A percentile compares a stretch with the other conserved stretches of the same genome.
Evolutionary conservation across 108 stramenopile species (phyloP).

Genomic region (Cyclotella kingstonii): DNA sequence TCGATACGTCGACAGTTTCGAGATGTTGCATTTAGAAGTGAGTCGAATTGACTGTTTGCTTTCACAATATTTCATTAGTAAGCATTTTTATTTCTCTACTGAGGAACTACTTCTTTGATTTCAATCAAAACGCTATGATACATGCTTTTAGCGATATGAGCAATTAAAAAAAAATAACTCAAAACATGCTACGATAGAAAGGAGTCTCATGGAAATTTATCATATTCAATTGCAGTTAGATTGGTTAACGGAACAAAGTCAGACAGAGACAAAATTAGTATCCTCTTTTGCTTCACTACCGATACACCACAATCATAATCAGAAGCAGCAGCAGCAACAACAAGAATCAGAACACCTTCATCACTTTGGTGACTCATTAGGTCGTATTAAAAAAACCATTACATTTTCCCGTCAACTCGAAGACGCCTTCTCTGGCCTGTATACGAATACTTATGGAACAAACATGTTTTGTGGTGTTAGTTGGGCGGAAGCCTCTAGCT

Average conservation of each 20-base stretch:
- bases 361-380: neutral
- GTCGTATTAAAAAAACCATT: neutral
- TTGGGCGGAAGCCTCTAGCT: conserved; percentile 43
- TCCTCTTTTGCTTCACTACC: neutral
- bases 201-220: conserved; percentile 29
- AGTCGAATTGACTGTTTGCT: no score
- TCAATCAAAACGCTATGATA: neutral
- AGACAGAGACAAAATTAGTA: neutral
- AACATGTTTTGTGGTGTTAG: conserved; percentile 46
- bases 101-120: neutral
- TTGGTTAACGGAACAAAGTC: conserved; percentile 3
- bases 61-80: no score
- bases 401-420: conserved; percentile 25
- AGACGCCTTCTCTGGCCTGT: conserved; percentile 31
- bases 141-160: conserved; percentile 1
- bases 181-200: conserved; percentile 18
- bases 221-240: conserved; percentile 32
- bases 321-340: neutral
- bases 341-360: neutral
- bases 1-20: no score
- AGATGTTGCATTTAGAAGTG: no score
- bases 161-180: conserved; percentile 6
- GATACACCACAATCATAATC: neutral
- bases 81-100: neutral
- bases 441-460: conserved; percentile 25